Conservation (phyloP, 1,284 basidiomycete genomes). For the Anthracocystis setariae region DNA sequence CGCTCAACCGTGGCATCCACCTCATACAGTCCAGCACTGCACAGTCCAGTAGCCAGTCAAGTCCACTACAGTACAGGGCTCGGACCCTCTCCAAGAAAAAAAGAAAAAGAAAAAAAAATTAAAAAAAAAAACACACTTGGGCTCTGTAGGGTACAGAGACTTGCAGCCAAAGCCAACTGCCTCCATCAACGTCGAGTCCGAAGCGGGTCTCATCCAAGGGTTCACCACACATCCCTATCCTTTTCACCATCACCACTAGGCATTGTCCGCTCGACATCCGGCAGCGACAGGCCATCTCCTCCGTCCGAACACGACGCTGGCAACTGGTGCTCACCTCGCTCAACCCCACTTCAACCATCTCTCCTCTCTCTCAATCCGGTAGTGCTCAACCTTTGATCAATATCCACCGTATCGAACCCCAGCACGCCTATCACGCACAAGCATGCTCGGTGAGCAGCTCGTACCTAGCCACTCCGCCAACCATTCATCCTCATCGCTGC, state of each 20-base stretch:
- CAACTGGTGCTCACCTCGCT: neutral
- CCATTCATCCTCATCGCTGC: too few relatives aligned
- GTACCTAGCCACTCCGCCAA: too few relatives aligned
- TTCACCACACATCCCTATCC: neutral
- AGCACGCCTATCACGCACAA: too few relatives aligned
- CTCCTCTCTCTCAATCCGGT: neutral
- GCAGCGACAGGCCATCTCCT: constrained; percentile 25
- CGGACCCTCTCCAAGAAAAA: constrained; percentile 17
- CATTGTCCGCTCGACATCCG: constrained; percentile 22
- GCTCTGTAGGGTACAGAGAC: neutral
- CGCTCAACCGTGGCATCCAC: too few relatives aligned
- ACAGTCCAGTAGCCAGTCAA: neutral
- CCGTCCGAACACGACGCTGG: neutral
- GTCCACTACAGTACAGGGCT: neutral
- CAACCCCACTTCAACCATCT: neutral
- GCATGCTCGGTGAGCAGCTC: too few relatives aligned
- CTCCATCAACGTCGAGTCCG: neutral
- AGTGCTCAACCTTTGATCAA: neutral
- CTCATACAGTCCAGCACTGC: too few relatives aligned
- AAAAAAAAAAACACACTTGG: too few relatives aligned
- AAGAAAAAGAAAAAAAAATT: neutral
- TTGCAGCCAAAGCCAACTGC: neutral
- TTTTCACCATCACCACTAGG: constrained; percentile 23
- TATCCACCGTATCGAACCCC: neutral
- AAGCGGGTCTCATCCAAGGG: neutral